phyloP scores from a whole-genome alignment of 1,284 basidiomycete species.

The Sphaerobolus stellatus region DNA sequence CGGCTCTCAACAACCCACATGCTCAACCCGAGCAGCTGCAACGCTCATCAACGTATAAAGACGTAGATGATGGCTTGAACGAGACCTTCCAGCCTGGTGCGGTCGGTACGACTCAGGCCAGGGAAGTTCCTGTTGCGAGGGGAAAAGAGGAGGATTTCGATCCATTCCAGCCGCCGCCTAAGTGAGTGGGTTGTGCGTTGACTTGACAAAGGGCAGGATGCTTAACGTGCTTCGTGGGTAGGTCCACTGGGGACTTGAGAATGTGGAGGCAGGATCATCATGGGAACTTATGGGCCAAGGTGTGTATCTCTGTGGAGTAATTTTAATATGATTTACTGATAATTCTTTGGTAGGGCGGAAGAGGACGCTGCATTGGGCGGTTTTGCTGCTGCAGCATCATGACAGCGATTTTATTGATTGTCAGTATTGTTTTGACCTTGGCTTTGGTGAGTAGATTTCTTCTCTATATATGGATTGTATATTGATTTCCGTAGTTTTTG shows the following conservation, averaged over 20 bases:
- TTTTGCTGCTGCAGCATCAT: constrained; percentile 72
- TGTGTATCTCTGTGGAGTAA: constrained; percentile 23
- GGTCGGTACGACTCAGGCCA: not conserved
- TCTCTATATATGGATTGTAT: constrained; percentile 1
- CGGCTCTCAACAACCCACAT: constrained; percentile 1
- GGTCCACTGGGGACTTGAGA: constrained; percentile 31
- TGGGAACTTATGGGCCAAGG: constrained; percentile 65
- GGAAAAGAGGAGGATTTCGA: constrained; percentile 3
- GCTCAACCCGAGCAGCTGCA: not conserved
- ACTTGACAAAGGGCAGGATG: not conserved
- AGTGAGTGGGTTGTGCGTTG: not conserved
- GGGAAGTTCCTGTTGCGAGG: too few species aligned
- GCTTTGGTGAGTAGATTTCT: constrained; percentile 54
- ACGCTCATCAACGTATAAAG: constrained; percentile 3
- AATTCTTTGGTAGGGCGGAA: constrained; percentile 45
- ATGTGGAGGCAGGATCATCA: constrained; percentile 57
- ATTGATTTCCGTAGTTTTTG: constrained; percentile 57
- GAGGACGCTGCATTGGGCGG: constrained; percentile 56
- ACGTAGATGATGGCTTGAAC: not conserved
- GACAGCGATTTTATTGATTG: constrained; percentile 59
- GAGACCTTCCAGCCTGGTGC: not conserved
- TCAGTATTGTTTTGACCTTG: constrained; percentile 71
- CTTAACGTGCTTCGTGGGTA: not conserved
- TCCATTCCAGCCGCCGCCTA: constrained; percentile 12
- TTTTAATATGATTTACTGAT: not conserved